Conservation (phyloP, 2,329 filamentous ascomycete species). For the Hirsutella minnesotensis region DNA sequence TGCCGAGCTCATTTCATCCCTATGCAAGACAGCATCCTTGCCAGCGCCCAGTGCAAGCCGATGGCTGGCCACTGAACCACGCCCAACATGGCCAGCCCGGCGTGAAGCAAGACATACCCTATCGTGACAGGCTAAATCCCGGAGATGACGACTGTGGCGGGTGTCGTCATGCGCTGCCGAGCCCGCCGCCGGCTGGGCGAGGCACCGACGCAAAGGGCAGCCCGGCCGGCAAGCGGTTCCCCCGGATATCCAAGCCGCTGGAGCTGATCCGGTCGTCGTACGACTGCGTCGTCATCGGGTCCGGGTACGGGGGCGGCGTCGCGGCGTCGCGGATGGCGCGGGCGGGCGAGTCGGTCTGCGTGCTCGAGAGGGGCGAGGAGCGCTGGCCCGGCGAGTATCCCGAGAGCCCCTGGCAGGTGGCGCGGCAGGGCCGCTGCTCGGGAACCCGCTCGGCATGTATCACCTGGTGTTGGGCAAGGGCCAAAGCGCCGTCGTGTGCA, state of each 20-base stretch:
- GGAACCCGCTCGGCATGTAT: constrained; percentile 49
- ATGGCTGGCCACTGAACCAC: no score
- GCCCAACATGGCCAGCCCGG: no score
- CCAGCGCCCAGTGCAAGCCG: no score
- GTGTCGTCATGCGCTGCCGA: no score
- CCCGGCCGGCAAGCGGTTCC: constrained; percentile 20
- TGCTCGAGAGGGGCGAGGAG: constrained; percentile 54
- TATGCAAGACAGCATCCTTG: no score
- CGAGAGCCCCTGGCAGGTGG: constrained; percentile 29
- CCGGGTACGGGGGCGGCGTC: constrained; percentile 56
- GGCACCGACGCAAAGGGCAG: no score
- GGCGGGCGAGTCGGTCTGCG: constrained; percentile 41
- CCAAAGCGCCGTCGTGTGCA: constrained; percentile 49
- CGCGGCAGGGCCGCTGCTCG: constrained; percentile 45
- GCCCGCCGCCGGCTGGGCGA: no score
- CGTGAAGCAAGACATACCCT: no score
- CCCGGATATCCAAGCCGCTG: constrained; percentile 43
- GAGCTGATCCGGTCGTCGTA: constrained; percentile 45
- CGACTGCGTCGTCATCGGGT: constrained; percentile 56
- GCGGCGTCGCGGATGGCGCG: constrained; percentile 54
- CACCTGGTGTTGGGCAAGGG: constrained; percentile 51
- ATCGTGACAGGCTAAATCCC: no score
- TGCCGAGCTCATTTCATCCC: no score
- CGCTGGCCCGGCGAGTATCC: constrained; percentile 57
- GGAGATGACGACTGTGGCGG: no score